Conservation (phyloP, 2,329 filamentous ascomycete species). For the Aspergillus neoniger region DNA sequence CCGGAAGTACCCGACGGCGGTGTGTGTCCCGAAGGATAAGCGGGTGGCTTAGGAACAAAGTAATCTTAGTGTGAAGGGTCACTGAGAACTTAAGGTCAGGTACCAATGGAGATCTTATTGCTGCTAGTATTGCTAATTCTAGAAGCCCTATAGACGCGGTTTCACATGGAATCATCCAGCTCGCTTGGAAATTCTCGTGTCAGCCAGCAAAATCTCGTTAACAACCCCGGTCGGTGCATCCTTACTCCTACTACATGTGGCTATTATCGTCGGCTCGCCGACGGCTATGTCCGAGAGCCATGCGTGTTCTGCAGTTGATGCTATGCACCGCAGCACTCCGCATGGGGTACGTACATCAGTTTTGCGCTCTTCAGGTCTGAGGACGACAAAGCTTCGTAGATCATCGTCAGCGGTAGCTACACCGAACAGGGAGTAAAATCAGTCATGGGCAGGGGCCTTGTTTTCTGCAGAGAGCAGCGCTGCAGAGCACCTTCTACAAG, state of each 20-base stretch:
- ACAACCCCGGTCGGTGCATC: not conserved
- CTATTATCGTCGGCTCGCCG: not conserved
- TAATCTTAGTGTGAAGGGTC: not conserved
- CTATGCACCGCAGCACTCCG: not conserved
- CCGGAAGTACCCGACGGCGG: constrained; percentile 15
- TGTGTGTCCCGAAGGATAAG: not conserved
- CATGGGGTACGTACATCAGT: not conserved
- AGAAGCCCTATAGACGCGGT: not conserved
- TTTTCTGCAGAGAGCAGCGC: not conserved
- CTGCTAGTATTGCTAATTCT: not conserved
- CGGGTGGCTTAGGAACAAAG: not conserved
- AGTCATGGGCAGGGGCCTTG: not conserved
- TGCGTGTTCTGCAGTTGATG: not conserved
- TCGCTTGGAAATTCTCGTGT: not conserved
- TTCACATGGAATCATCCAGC: not conserved
- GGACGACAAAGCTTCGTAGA: constrained; percentile 1
- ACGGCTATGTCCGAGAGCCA: not conserved
- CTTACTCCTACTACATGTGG: not conserved
- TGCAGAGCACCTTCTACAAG: not conserved
- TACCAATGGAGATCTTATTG: not conserved
- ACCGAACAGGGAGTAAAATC: constrained; percentile 2
- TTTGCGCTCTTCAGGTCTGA: not conserved
- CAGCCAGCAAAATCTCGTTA: not conserved
- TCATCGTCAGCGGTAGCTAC: constrained; percentile 2
- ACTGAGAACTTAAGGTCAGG: not conserved